Base-by-base conservation (phyloP, 2,329 filamentous ascomycete species). In the Penicillium capsulatum region DNA sequence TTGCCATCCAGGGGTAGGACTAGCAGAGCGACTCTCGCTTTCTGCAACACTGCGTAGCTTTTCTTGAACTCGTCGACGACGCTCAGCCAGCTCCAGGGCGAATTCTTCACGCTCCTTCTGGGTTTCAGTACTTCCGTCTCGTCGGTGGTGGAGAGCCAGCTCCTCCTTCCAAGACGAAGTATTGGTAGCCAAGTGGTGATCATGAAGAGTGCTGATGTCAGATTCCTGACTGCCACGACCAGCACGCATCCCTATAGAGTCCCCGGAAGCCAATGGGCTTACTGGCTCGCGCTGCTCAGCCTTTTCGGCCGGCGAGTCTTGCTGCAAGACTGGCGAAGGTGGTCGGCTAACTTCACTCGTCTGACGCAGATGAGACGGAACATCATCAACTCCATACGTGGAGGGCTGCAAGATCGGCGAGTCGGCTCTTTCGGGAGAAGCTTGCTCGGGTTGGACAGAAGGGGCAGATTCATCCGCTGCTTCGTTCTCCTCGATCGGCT, bases 311-410 rank as follows among this genome's bases (percentile, higher is more conserved):
- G 19, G 9, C 5, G 19, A 22, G 5, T 22, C 19, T 9, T 22
- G 19, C 19, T 5, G 19, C 9, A 22, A 22, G 9, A 9, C 19
- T 9, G 19, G 19, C 5, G 19, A 22, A 9, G 9, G 19, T 22
- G 19, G 19, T n/a, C n/a, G 19, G 19, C 19, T 5, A 5, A 94
- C 1, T 42, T 83, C 83, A 66, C 91, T 97, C 48, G 83, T 80
- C 22, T 80, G 80, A 35, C 92, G 81, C 28, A 97, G 69, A 69
- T 97, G 92, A 46, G 90, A 83, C 20, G 84, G 80, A 31, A 95
- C 46, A 16, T 46, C 44, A 55, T 83, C 91, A 11, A 96, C 72
- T 1, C 86, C 88, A 13, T 66, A 50, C 2, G 63, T 65, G 0
- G 85, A 13, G 11, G 26, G 44, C 16, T 64, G 83, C 4, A 95